phyloP scores from a whole-genome alignment of 2,329 filamentous ascomycete species.

The Coniochaeta sp. region DNA sequence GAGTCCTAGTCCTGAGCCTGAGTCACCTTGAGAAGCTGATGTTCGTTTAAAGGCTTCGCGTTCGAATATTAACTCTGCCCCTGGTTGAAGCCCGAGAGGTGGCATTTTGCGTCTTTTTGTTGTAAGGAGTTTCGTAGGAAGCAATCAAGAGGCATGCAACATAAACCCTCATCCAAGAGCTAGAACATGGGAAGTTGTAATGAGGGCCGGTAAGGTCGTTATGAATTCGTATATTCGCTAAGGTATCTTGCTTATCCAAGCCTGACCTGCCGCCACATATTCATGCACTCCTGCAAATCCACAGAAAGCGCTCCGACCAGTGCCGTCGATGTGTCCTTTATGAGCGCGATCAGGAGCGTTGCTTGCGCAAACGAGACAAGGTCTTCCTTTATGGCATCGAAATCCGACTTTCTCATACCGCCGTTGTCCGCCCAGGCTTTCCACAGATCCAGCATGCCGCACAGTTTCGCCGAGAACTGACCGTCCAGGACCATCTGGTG shows the following conservation, averaged over 20 bases:
- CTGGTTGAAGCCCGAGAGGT: no score
- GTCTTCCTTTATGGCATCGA: constrained; percentile 27
- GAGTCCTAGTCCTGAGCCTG: no score
- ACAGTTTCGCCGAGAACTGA: constrained; percentile 31
- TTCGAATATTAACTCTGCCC: no score
- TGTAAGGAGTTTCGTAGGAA: no score
- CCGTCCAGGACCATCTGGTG: constrained; percentile 46
- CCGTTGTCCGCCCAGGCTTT: constrained; percentile 47
- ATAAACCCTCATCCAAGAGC: no score
- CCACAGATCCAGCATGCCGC: constrained; percentile 41
- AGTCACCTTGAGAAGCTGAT: no score
- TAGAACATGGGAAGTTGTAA: no score
- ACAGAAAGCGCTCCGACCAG: constrained; percentile 39
- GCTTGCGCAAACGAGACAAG: constrained; percentile 38
- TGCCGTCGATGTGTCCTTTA: constrained; percentile 36
- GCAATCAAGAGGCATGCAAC: no score
- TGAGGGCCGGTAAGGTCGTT: no score
- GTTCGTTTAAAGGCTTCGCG: no score
- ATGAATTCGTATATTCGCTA: no score
- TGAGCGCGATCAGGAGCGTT: constrained; percentile 37
- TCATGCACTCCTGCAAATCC: constrained; percentile 48
- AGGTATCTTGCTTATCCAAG: constrained; percentile 32
- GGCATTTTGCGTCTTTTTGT: no score
- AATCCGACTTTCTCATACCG: constrained; percentile 42
- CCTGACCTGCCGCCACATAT: constrained; percentile 45